Base-by-base conservation (phyloP, 345 rosid species). In the Physaria fendleri region DNA sequence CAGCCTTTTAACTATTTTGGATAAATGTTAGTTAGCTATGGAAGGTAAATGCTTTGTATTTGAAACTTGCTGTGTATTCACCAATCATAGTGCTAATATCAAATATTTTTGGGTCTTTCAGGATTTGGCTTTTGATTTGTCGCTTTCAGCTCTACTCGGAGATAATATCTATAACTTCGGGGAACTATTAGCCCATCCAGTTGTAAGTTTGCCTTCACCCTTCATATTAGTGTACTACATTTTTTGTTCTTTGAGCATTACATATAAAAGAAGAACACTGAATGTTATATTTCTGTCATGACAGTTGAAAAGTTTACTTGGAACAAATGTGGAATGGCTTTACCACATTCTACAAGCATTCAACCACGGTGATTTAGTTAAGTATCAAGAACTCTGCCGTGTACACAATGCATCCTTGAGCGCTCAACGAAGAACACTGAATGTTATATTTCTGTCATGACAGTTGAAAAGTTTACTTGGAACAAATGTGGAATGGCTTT, bases 141-240 rank as follows among this genome's bases (percentile, higher is more conserved):
- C 99, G 23, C 87, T 93, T 64, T 85, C 99, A 55, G 99, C 99
- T 23, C 79, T 93, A 57, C 76, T 93, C 56, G 99, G 99, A 56
- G 99, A 93, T 53, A 87, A 87, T 69, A 87, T 93, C 74, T 93
- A 87, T 79, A 93, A 93, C 81, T 93, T 89, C 40, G 99, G 97
- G 28, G 99, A 93, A 78, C 74, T 93, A 59, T 89, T 93, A 68
- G 99, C 99, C 24, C 99, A 93, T 81, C 99, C 99, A 27, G 72
- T 93, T 62, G 99, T 93, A 79, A 87, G 69, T 63, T 49, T 25
- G 1, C 6, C 54, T 41, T 51, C 30, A 14, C 20, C 45, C 14
- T 58, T n/a, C 50, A 18, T 18, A 12, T 25, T 6, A 27, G 10
- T 15, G 12, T 0, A 8, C 62, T 1, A 18, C 40, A 12, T 1